Percentiles rank a stretch among this genome's conserved stretches.
These are phyloP conservation scores for Bruguiera parviflora DNA, from an alignment of 345 rosid genomes.

Conservation along the genomic window DNA sequence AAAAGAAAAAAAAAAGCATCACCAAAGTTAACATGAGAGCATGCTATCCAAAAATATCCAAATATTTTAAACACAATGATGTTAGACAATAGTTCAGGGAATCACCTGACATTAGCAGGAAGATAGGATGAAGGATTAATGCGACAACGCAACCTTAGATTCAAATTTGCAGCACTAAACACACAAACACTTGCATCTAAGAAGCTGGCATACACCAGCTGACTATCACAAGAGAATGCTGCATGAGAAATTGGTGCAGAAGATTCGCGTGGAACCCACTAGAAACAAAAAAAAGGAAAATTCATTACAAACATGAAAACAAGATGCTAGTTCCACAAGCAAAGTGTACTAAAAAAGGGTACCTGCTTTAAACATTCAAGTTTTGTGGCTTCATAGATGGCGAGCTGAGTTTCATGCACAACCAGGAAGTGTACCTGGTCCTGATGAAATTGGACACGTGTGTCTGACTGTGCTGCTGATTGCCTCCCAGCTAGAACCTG, in stretches of 20 bases:
- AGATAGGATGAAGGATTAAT: constrained; percentile 76
- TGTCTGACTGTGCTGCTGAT: constrained; percentile 61
- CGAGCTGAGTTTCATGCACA: constrained; percentile 92
- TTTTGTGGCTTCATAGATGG: constrained; percentile 81
- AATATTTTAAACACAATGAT: neutral
- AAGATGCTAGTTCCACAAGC: neutral
- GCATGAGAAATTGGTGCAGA: constrained; percentile 85
- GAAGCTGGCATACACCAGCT: constrained; percentile 83
- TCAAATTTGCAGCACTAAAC: constrained; percentile 69
- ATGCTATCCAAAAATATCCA: neutral
- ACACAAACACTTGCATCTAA: constrained; percentile 81
- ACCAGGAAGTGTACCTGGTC: constrained; percentile 91
- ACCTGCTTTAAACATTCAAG: constrained; percentile 92
- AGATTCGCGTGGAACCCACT: constrained; percentile 82
- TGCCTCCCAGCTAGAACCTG: constrained; percentile 72
- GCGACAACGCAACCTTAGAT: constrained; percentile 75
- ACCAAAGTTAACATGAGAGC: neutral
- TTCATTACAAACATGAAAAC: constrained; percentile 6
- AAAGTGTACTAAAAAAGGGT: constrained; percentile 2
- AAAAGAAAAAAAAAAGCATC: too few species aligned
- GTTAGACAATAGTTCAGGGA: neutral
- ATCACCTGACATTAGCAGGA: constrained; percentile 73
- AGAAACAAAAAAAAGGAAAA: neutral
- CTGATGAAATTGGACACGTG: constrained; percentile 94
- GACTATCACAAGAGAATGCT: constrained; percentile 93